Conservation (phyloP, 176 grass and related monocot genomes). For the Guadua angustifolia region DNA sequence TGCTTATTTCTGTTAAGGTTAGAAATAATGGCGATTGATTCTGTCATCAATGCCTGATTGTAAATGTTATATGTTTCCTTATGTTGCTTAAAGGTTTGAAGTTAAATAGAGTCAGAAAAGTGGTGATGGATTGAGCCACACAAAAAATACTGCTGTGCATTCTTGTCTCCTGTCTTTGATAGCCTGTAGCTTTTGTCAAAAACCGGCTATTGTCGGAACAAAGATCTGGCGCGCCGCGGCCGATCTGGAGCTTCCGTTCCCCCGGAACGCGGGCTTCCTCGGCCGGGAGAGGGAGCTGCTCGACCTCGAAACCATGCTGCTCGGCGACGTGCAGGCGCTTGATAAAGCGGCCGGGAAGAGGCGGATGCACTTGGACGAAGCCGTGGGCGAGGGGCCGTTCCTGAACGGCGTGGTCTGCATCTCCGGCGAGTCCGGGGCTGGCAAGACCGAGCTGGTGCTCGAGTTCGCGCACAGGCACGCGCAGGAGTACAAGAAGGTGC, state of each 20-base stretch:
- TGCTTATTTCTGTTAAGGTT: too few relatives aligned
- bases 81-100: too few relatives aligned
- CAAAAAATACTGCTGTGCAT: too few relatives aligned
- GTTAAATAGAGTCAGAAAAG: too few relatives aligned
- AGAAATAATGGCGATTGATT: too few relatives aligned
- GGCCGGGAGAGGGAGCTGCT: constrained; percentile 56
- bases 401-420: constrained; percentile 51
- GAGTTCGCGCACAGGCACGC: constrained; percentile 60
- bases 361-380: neutral
- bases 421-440: constrained; percentile 52
- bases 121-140: too few relatives aligned
- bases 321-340: constrained; percentile 11
- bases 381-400: neutral
- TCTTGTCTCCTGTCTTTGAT: too few relatives aligned
- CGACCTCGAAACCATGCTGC: constrained; percentile 47
- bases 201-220: too few relatives aligned
- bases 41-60: too few relatives aligned
- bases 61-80: too few relatives aligned
- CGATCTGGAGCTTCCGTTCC: constrained; percentile 52
- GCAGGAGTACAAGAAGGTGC: constrained; percentile 62
- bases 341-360: neutral
- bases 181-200: too few relatives aligned
- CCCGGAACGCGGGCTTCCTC: constrained; percentile 48
- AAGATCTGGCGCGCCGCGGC: constrained; percentile 42
- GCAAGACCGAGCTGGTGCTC: constrained; percentile 66